phyloP scores from a whole-genome alignment of 352 stramenopile genomes.

The Globisporangium spinosum region DNA sequence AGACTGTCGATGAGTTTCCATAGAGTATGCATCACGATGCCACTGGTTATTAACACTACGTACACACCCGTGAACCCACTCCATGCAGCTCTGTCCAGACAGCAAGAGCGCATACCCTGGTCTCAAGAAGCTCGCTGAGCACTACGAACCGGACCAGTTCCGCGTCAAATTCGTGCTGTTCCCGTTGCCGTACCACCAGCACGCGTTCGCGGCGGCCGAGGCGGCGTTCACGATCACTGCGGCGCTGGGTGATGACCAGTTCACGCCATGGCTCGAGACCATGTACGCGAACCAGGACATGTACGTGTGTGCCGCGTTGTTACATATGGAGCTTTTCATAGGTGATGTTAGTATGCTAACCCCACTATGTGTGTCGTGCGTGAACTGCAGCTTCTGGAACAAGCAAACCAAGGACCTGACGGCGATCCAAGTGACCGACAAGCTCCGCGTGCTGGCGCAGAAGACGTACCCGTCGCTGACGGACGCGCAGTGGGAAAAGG shows the following conservation, averaged over 20 bases:
- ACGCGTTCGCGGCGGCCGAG: conserved; percentile 65
- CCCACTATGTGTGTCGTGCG: not conserved
- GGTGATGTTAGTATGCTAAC: not conserved
- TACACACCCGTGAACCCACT: not conserved
- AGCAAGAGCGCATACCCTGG: conserved; percentile 67
- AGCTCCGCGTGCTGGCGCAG: conserved; percentile 58
- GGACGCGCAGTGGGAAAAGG: conserved; percentile 58
- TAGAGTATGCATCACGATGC: too few species aligned
- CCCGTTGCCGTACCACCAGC: conserved; percentile 73
- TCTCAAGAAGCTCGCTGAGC: conserved; percentile 48
- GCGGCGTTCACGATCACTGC: conserved; percentile 61
- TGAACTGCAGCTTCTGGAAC: conserved; percentile 60
- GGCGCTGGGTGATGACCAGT: conserved; percentile 47
- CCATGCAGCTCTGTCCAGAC: conserved; percentile 59
- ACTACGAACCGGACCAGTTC: conserved; percentile 58
- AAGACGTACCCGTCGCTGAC: conserved; percentile 63
- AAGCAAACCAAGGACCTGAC: conserved; percentile 75
- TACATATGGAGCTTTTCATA: not conserved
- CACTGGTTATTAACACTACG: not conserved
- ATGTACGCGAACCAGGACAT: conserved; percentile 78
- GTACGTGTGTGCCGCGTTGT: conserved; percentile 24
- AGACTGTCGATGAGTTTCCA: not conserved
- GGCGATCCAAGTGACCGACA: conserved; percentile 57
- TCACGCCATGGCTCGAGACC: conserved; percentile 71
- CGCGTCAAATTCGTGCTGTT: conserved; percentile 74